Evolutionary conservation across 306 rosid species (phyloP).

Genomic region (Trichosanthes cucumerina): DNA sequence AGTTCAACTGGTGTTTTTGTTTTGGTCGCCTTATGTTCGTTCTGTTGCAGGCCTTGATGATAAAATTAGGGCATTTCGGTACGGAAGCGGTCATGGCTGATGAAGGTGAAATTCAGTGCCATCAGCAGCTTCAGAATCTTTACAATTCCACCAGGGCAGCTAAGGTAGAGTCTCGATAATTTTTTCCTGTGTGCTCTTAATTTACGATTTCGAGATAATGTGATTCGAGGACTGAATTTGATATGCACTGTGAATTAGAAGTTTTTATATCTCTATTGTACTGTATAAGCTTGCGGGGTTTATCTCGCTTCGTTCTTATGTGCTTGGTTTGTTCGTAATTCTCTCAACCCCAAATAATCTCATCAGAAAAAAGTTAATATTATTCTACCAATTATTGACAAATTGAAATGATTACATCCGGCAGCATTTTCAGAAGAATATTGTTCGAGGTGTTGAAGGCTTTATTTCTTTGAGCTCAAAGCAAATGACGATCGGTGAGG

Average conservation of each 20-base stretch:
- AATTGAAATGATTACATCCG: neutral
- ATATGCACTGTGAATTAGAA: neutral
- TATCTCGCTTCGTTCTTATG: neutral
- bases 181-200: neutral
- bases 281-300: neutral
- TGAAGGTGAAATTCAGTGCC: slow-evolving; percentile 66
- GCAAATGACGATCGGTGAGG: slow-evolving; percentile 75
- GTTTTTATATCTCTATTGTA: neutral
- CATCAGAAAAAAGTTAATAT: neutral
- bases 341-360: neutral
- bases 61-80: slow-evolving; percentile 66
- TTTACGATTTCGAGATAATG: neutral
- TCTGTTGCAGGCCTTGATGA: slow-evolving; percentile 61
- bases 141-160: slow-evolving; percentile 69
- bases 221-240: neutral
- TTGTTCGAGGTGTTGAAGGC: slow-evolving; percentile 73
- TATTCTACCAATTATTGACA: slow-evolving; percentile 8
- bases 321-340: neutral
- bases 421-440: slow-evolving; percentile 82
- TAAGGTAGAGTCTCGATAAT: slow-evolving; percentile 36
- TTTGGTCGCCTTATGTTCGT: slow-evolving; percentile 3
- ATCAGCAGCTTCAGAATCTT: slow-evolving; percentile 60
- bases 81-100: slow-evolving; percentile 50
- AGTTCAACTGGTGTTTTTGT: neutral
- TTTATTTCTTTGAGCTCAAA: slow-evolving; percentile 55